Base-by-base conservation (phyloP, 768 basidiomycete genomes). In the Suillus discolor region DNA sequence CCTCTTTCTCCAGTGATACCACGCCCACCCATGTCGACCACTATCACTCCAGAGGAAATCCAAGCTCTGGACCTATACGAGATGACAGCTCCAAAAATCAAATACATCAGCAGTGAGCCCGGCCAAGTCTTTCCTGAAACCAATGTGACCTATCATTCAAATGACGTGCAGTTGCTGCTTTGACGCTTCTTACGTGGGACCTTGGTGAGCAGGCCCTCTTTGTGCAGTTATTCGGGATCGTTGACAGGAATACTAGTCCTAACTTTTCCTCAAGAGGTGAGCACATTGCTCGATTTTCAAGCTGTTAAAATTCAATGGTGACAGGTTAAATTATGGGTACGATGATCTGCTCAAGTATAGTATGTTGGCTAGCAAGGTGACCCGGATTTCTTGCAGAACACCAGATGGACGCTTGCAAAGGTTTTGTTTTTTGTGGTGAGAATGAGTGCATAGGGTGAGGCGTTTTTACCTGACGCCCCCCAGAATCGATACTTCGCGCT, bases 401-500 rank as follows among this genome's bases (percentile, higher is more conserved):
- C 31, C 36, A 39, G 36, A 31, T 65, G 64, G 64, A 63, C 57
- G 4, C 23, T 39, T n/a, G 15, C 44, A 23, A 65, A 63, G 18
- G 2, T 16, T 25, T 23, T 65, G 38, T 65, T 65, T 62, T 34
- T 65, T 6, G 2, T 63, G 45, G 64, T 62, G 45, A 60, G 59
- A 60, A 45, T 31, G 18, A 13, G 36, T 38, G 13, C 23, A 39
- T 65, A 36, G 18, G 18, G 28, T 42, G 12, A 4, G 18, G 5
- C 3, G 12, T 28, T 39, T 42, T 25, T 20, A 20, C 18, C 18
- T 60, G 11, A 60, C 4, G 7, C 6, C n/a, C 34, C 28, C 25
- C 41, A 65, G 64, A 62, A 62, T 31, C 64, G 64, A 34, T 65
- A 65, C 42, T 65, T 65, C 15, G 64, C 62, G n/a, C 18, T 65